Conservation (phyloP, 2,329 filamentous ascomycete genomes). For the Pyrenophora graminea region DNA sequence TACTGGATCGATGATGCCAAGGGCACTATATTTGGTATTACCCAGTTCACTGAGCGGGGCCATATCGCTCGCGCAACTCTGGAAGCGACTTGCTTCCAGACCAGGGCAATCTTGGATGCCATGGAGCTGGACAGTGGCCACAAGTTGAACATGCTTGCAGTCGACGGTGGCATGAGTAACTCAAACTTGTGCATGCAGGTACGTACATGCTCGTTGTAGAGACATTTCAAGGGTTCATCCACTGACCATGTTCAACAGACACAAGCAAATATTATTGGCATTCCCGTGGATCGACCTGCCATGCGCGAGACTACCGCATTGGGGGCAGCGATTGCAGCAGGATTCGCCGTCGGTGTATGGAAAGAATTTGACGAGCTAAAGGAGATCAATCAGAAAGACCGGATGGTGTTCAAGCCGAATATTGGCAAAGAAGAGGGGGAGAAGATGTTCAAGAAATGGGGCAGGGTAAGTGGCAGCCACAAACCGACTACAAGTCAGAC, state of each 20-base stretch:
- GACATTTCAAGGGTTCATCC: background rate
- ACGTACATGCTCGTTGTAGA: constrained; percentile 18
- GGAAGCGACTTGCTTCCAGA: constrained; percentile 91
- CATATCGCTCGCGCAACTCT: constrained; percentile 89
- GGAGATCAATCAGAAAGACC: constrained; percentile 71
- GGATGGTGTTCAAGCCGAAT: constrained; percentile 71
- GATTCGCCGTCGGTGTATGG: constrained; percentile 82
- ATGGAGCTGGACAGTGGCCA: constrained; percentile 87
- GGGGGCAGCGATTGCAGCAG: constrained; percentile 85
- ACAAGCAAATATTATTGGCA: constrained; percentile 83
- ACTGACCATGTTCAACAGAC: constrained; percentile 53
- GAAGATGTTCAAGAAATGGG: constrained; percentile 72
- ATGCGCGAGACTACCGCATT: constrained; percentile 92
- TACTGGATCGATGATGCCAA: constrained; percentile 95
- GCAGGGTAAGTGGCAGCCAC: constrained; percentile 50
- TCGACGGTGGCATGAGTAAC: constrained; percentile 88
- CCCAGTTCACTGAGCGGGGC: constrained; percentile 80
- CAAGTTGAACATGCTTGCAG: constrained; percentile 73
- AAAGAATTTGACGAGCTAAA: constrained; percentile 73
- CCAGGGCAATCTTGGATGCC: constrained; percentile 85
- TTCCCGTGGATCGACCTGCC: constrained; percentile 78
- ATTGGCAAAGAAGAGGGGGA: constrained; percentile 62
- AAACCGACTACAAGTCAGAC: background rate
- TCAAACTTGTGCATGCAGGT: constrained; percentile 84
- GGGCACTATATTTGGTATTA: constrained; percentile 82